These are phyloP conservation scores for Pythium aphanidermatum DNA, from an alignment of 352 stramenopile genomes.

Conservation along the genomic window DNA sequence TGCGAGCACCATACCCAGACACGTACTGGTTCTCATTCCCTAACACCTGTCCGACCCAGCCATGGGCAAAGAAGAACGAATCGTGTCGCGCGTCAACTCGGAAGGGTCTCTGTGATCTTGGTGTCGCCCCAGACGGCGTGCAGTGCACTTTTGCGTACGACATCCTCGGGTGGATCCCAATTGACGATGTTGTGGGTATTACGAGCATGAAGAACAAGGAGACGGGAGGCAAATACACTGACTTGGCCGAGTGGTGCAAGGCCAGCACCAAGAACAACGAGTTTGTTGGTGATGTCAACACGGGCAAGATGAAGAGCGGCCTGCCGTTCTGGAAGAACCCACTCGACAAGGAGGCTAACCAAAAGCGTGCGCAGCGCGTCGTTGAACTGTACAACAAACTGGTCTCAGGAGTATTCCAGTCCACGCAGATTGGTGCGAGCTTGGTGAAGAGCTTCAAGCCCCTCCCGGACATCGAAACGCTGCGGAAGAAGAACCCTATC, in stretches of 20 bases:
- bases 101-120: constrained; percentile 59
- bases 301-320: constrained; percentile 25
- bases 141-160: constrained; percentile 81
- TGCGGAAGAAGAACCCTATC: constrained; percentile 23
- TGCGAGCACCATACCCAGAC: constrained; percentile 28
- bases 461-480: constrained; percentile 11
- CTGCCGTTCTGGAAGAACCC: constrained; percentile 36
- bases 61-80: constrained; percentile 26
- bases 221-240: constrained; percentile 37
- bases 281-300: constrained; percentile 34
- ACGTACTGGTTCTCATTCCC: constrained; percentile 44
- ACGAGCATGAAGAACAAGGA: constrained; percentile 50
- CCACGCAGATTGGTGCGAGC: constrained; percentile 35
- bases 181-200: constrained; percentile 78
- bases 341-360: constrained; percentile 23
- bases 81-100: constrained; percentile 36
- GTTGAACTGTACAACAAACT: constrained; percentile 32
- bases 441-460: constrained; percentile 24
- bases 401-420: constrained; percentile 14
- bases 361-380: constrained; percentile 19
- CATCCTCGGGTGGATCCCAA: constrained; percentile 67
- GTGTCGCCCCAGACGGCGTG: constrained; percentile 53
- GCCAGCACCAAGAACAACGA: constrained; percentile 62
- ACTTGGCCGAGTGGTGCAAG: constrained; percentile 70
- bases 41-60: constrained; percentile 43